Evolutionary conservation across 371 early-diverging fungal species (phyloP).

Genomic region (Actinomucor elegans): DNA sequence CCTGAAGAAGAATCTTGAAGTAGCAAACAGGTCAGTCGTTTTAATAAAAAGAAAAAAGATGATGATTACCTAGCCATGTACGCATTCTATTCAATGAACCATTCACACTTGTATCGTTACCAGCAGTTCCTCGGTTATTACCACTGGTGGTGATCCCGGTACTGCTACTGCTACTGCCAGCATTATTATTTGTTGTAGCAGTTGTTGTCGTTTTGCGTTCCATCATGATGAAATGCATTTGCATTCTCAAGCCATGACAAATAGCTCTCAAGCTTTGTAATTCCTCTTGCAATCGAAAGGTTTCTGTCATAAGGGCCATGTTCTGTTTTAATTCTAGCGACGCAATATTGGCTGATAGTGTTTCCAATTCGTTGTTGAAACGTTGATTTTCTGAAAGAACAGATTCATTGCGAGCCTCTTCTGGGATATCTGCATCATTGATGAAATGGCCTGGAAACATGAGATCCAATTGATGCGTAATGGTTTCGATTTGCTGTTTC

Average conservation of each 20-base stretch:
- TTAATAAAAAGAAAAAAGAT: neutral
- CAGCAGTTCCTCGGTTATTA: neutral
- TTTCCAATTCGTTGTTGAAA: conserved; percentile 59
- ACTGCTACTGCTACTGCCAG: neutral
- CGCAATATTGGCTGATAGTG: conserved; percentile 54
- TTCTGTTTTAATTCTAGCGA: conserved; percentile 70
- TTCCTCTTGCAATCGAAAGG: conserved; percentile 68
- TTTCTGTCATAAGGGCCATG: conserved; percentile 70
- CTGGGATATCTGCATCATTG: conserved; percentile 21
- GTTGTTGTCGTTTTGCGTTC: conserved; percentile 38
- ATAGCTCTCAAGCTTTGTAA: conserved; percentile 62
- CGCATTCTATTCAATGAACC: conserved; percentile 23
- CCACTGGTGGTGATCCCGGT: neutral
- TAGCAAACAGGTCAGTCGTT: neutral
- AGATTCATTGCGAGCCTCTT: conserved; percentile 24
- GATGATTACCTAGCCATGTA: conserved; percentile 31
- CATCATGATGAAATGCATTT: conserved; percentile 67
- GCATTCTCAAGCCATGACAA: conserved; percentile 68
- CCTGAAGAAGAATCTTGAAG: conserved; percentile 20
- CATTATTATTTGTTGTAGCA: neutral
- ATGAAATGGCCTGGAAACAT: conserved; percentile 44
- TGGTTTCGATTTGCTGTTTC: conserved; percentile 37
- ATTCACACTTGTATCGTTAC: neutral
- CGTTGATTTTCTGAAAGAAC: conserved; percentile 53
- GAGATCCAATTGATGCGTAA: conserved; percentile 41